phyloP scores from a whole-genome alignment of 2,329 filamentous ascomycete species.

The Fusarium denticulatum region DNA sequence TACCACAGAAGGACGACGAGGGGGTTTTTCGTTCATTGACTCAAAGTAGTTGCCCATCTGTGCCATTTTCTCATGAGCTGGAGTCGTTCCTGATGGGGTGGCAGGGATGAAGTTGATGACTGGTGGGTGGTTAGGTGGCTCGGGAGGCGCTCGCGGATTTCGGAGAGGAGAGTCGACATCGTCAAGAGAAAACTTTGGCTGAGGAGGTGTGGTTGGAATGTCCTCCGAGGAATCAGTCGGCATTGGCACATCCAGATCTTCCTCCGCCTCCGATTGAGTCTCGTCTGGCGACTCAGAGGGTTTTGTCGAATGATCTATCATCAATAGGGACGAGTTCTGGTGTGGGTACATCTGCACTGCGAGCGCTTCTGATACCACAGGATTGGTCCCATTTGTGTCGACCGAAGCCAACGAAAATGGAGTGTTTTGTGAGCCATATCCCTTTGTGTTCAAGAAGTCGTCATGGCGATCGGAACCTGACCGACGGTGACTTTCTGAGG shows the following conservation, averaged over 20 bases:
- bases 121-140: conserved; percentile 56
- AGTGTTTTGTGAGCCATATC: conserved; percentile 65
- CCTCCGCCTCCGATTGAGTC: conserved; percentile 37
- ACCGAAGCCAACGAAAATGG: conserved; percentile 71
- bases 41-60: conserved; percentile 66
- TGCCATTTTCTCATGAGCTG: conserved; percentile 61
- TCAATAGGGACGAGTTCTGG: conserved; percentile 70
- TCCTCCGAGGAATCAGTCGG: conserved; percentile 52
- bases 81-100: conserved; percentile 69
- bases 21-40: conserved; percentile 56
- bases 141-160: conserved; percentile 69
- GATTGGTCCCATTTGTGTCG: conserved; percentile 69
- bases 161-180: conserved; percentile 70
- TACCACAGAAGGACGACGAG: conserved; percentile 61
- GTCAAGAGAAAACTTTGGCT: conserved; percentile 58
- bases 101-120: conserved; percentile 70
- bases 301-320: conserved; percentile 66
- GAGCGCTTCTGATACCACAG: conserved; percentile 70
- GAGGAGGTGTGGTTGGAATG: conserved; percentile 62
- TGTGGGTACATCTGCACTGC: conserved; percentile 71
- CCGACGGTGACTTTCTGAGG: conserved; percentile 47
- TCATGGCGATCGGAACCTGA: conserved; percentile 61
- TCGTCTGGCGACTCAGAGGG: conserved; percentile 58
- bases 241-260: conserved; percentile 39
- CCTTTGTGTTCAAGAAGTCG: conserved; percentile 63